phyloP scores from a whole-genome alignment of 441 rosid species.

The Gossypium aridum region DNA sequence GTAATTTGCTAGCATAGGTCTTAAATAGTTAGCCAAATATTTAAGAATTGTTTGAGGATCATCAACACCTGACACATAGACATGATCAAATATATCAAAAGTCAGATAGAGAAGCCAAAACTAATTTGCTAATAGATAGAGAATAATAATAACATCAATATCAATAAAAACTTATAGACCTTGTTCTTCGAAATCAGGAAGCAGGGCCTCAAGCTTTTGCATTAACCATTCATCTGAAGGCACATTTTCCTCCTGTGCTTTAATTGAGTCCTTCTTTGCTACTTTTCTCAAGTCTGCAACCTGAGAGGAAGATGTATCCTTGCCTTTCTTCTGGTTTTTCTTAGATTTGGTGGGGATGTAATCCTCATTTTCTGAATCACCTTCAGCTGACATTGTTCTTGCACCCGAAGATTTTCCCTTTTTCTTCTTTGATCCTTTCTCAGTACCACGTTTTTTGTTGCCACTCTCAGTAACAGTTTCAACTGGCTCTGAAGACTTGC shows the following conservation, averaged over 20 bases:
- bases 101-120: background rate
- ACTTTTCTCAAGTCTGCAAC: slow-evolving; percentile 51
- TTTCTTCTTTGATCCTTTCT: slow-evolving; percentile 78
- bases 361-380: slow-evolving; percentile 55
- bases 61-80: slow-evolving; percentile 53
- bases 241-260: slow-evolving; percentile 53
- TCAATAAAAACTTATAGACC: slow-evolving; percentile 30
- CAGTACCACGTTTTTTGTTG: slow-evolving; percentile 31
- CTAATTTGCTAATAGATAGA: slow-evolving; percentile 11
- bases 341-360: slow-evolving; percentile 61
- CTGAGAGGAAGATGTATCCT: slow-evolving; percentile 54
- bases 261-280: slow-evolving; percentile 54
- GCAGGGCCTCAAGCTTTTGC: slow-evolving; percentile 47
- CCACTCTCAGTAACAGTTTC: slow-evolving; percentile 48
- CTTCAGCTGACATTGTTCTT: slow-evolving; percentile 45
- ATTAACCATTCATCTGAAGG: slow-evolving; percentile 80
- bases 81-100: slow-evolving; percentile 13
- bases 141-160: background rate
- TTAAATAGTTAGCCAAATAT: slow-evolving; percentile 63
- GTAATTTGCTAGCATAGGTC: slow-evolving; percentile 73
- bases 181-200: slow-evolving; percentile 86
- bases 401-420: slow-evolving; percentile 62
- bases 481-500: slow-evolving; percentile 38
- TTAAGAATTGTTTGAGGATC: slow-evolving; percentile 48
- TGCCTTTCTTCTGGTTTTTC: slow-evolving; percentile 82